Percentiles rank a stretch among this genome's conserved stretches.
These are phyloP conservation scores for Simplicillium sp. DNA, from an alignment of 2,329 filamentous ascomycete species.

Conservation along the genomic window DNA sequence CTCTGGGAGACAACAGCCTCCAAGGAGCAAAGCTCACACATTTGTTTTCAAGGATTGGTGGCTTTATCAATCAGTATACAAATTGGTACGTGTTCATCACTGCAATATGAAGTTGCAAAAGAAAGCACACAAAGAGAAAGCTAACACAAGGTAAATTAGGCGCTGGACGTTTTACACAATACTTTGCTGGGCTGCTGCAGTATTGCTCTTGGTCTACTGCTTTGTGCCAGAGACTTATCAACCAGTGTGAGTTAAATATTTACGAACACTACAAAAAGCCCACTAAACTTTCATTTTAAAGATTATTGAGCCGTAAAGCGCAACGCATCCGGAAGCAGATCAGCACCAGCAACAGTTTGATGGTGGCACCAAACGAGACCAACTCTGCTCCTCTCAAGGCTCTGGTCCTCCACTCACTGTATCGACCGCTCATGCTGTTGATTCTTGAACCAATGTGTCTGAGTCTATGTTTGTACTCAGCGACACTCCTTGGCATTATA, in stretches of 20 bases:
- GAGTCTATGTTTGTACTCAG: conserved; percentile 71
- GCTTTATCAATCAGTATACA: conserved; percentile 71
- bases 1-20: too few species aligned
- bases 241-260: too few species aligned
- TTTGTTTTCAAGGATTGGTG: too few species aligned
- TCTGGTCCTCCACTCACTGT: conserved; percentile 46
- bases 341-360: conserved; percentile 65
- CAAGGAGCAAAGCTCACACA: too few species aligned
- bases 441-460: conserved; percentile 78
- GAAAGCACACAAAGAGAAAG: too few species aligned
- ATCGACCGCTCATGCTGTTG: conserved; percentile 69
- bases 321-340: conserved; percentile 66
- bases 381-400: conserved; percentile 58
- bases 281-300: conserved; percentile 28
- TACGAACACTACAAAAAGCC: too few species aligned
- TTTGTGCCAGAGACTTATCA: conserved; percentile 84
- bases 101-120: too few species aligned
- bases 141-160: too few species aligned
- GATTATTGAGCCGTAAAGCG: conserved; percentile 61
- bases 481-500: conserved; percentile 75
- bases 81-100: too few species aligned
- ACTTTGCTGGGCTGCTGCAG: conserved; percentile 66
- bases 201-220: conserved; percentile 55
- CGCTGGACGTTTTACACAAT: conserved; percentile 79
- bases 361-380: conserved; percentile 64